These are phyloP conservation scores for Ramalina intermedia DNA, from an alignment of 495 filamentous ascomycete species.

Conservation along the genomic window DNA sequence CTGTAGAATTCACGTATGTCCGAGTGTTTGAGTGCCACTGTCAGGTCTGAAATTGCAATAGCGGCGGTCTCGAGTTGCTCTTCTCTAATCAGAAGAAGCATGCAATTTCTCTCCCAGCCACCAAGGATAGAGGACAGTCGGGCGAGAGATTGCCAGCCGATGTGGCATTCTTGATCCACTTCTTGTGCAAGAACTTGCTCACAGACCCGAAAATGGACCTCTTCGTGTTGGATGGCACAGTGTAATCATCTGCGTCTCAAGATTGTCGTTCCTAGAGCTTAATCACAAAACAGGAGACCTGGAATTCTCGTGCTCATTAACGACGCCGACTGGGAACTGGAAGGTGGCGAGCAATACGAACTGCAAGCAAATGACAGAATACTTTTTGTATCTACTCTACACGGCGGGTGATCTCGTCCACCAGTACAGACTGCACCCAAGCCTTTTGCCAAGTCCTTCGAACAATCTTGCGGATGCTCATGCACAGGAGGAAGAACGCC, in stretches of 20 bases:
- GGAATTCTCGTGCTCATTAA: constrained; percentile 98
- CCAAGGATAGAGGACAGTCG: constrained; percentile 30
- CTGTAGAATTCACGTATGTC: constrained; percentile 64
- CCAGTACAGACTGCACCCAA: too few relatives aligned
- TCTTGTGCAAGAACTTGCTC: constrained; percentile 78
- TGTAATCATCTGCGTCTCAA: constrained; percentile 35
- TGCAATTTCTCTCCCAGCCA: constrained; percentile 50
- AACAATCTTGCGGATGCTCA: too few relatives aligned
- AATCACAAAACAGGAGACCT: constrained; percentile 48
- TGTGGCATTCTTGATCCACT: constrained; percentile 59
- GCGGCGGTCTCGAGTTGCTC: constrained; percentile 89
- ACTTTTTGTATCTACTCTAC: constrained; percentile 93
- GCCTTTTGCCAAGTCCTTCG: too few relatives aligned
- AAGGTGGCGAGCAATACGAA: constrained; percentile 82
- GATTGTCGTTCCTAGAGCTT: constrained; percentile 24
- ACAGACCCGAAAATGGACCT: constrained; percentile 73
- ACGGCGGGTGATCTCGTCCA: constrained; percentile 51
- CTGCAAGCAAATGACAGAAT: constrained; percentile 73
- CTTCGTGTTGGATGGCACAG: constrained; percentile 73
- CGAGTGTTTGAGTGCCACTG: not conserved
- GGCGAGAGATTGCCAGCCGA: constrained; percentile 26
- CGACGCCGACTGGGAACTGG: constrained; percentile 95
- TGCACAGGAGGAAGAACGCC: too few relatives aligned
- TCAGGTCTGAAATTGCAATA: constrained; percentile 21
- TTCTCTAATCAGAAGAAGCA: constrained; percentile 72